Evolutionary conservation across 257 asterid genomes (phyloP).

Genomic region (Perilla frutescens): DNA sequence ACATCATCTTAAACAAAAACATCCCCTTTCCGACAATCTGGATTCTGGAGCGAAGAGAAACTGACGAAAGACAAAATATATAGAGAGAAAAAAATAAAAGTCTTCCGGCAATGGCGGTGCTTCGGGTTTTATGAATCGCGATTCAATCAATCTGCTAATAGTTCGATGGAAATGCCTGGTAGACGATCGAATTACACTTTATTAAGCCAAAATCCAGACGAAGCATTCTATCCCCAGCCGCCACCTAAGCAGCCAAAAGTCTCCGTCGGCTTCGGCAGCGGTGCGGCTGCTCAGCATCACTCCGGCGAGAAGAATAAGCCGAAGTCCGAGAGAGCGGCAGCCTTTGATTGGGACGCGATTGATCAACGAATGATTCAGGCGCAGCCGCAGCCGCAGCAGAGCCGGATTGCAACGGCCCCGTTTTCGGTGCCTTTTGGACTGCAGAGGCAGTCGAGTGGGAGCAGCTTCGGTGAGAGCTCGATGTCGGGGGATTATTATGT

Average conservation of each 20-base stretch:
- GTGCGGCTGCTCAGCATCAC: conserved; percentile 48
- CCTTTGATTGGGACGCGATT: conserved; percentile 68
- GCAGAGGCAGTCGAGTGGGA: conserved; percentile 92
- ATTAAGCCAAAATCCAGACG: conserved; percentile 78
- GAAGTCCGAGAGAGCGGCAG: conserved; percentile 48
- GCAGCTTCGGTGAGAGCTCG: conserved; percentile 91
- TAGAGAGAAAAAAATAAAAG: conserved; percentile 21
- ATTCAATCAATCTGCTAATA: background rate
- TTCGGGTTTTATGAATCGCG: conserved; percentile 42
- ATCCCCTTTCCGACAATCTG: conserved; percentile 34
- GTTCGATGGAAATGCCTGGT: conserved; percentile 78
- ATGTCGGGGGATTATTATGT: conserved; percentile 74
- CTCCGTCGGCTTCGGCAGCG: conserved; percentile 46
- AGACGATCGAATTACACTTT: conserved; percentile 77
- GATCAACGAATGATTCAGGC: conserved; percentile 64
- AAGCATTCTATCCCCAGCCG: conserved; percentile 45
- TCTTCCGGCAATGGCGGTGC: conserved; percentile 50
- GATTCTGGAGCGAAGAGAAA: conserved; percentile 31
- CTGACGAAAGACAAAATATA: conserved; percentile 3
- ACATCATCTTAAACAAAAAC: conserved; percentile 39
- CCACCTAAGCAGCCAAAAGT: conserved; percentile 52
- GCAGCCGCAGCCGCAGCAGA: conserved; percentile 57
- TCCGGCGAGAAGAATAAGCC: conserved; percentile 62
- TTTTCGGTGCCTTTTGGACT: conserved; percentile 60
- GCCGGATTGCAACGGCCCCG: conserved; percentile 60